phyloP scores from a whole-genome alignment of 352 stramenopile genomes.

The Globisporangium viniferum region DNA sequence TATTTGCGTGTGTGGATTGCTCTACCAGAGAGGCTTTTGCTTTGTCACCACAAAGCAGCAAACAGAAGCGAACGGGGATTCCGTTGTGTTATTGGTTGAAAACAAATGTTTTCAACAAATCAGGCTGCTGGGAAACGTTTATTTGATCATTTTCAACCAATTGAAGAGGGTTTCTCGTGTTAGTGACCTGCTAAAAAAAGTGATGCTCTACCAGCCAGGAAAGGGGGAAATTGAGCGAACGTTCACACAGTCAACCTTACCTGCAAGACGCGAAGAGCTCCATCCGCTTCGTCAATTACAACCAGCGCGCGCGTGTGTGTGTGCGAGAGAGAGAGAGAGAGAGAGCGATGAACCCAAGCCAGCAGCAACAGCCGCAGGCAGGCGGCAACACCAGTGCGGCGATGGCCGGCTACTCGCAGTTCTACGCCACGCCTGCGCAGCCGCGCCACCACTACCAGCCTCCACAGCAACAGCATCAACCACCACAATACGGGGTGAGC shows the following conservation, averaged over 20 bases:
- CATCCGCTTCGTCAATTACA: background rate
- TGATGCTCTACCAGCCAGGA: background rate
- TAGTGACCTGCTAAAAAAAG: background rate
- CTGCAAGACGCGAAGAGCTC: background rate
- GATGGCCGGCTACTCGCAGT: constrained; percentile 66
- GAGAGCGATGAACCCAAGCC: constrained; percentile 30
- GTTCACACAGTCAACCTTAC: background rate
- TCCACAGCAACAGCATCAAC: constrained; percentile 8
- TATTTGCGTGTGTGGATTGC: background rate
- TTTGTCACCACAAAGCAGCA: constrained; percentile 7
- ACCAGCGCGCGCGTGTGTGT: background rate
- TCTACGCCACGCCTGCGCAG: constrained; percentile 42
- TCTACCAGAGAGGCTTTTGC: background rate
- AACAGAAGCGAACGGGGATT: background rate
- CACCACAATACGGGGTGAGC: constrained; percentile 10
- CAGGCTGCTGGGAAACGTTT: background rate
- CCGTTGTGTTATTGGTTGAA: background rate
- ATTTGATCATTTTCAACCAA: background rate
- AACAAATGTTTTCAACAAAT: background rate
- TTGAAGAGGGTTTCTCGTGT: background rate
- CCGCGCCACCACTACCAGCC: constrained; percentile 6
- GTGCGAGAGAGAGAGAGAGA: background rate
- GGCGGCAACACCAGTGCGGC: constrained; percentile 33
- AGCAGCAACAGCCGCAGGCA: constrained; percentile 25
- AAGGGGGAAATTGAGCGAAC: constrained; percentile 1